Base-by-base conservation (phyloP, 75 land plant species). In the Azolla pinnata region DNA sequence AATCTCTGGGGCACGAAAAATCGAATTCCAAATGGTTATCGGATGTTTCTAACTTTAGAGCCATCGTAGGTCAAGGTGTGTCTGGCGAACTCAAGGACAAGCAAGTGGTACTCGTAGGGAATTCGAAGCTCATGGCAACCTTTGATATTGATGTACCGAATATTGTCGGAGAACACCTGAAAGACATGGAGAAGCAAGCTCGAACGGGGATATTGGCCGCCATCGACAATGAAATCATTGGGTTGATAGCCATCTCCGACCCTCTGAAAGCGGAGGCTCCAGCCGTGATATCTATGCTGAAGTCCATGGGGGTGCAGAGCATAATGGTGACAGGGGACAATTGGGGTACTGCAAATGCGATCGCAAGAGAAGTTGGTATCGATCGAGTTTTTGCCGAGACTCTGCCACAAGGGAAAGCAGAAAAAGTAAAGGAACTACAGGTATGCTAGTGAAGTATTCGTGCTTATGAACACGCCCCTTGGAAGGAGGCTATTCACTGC, bases 351-450 rank as follows among this genome's bases (percentile, higher is more conserved):
- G 81, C 81, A 0, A 64, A 61, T 34, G 55, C 81, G 17, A 70
- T 78, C 1, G 81, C 81, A 16, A 68, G 35, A n/a, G 68, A 78
- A 20, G 75, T 65, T 3, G 81, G 81, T n/a, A 78, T 78, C 42
- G 68, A 75, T 1, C 33, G 38, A 32, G 65, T 68, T 57, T 49
- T 69, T 35, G 81, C 79, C n/a, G 81, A 78, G 33, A 70, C 65
- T 4, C 31, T 53, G 28, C 81, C 81, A 21, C 42, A 50, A 16
- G 79, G 68, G 21, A 78, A 78, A 61, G 90, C 90, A 12, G 87
- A 86, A 33, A 79, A 50, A 50, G 76, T 89, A 7, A 78, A 75
- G 34, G 63, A 77, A 12, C 53, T 89, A 21, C 96, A 89, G 82
- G 80, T 83, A 63, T 23, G 42, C 12, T 46, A n/a, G n/a, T n/a